Evolutionary conservation across 2,329 filamentous ascomycete species (phyloP).

Genomic region (Cladosporium sp.): DNA sequence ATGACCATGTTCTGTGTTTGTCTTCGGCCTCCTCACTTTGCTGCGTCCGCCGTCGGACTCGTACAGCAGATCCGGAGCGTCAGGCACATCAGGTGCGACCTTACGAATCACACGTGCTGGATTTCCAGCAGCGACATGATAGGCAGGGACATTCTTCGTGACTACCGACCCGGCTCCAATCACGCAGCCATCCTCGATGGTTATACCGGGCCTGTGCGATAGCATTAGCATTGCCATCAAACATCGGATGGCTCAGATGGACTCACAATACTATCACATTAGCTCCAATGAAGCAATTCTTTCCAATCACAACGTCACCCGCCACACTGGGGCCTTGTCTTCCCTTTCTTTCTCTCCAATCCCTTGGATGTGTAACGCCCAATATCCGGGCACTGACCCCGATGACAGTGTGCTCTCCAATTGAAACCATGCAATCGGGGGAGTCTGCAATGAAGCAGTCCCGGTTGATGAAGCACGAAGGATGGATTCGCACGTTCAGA

Average conservation of each 20-base stretch:
- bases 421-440: slow-evolving; percentile 2
- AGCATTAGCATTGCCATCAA: background rate
- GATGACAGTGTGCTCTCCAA: slow-evolving; percentile 11
- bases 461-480: slow-evolving; percentile 13
- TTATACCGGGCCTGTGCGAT: slow-evolving; percentile 16
- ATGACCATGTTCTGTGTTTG: no score
- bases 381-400: slow-evolving; percentile 10
- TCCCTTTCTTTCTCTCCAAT: slow-evolving; percentile 14
- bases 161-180: slow-evolving; percentile 21
- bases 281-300: slow-evolving; percentile 18
- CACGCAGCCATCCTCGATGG: slow-evolving; percentile 20
- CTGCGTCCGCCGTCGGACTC: background rate
- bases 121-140: slow-evolving; percentile 17
- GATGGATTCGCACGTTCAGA: slow-evolving; percentile 12
- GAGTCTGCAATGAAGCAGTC: slow-evolving; percentile 13
- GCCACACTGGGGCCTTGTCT: slow-evolving; percentile 5
- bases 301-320: slow-evolving; percentile 5
- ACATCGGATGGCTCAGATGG: background rate
- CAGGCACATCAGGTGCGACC: slow-evolving; percentile 14
- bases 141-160: slow-evolving; percentile 15
- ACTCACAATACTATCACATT: slow-evolving; percentile 18
- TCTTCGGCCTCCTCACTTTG: background rate
- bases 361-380: slow-evolving; percentile 11
- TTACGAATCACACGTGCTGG: slow-evolving; percentile 19
- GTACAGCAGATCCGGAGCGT: slow-evolving; percentile 7